Conservation (phyloP, 202 grass and related monocot species). For the Zizania palustris region DNA sequence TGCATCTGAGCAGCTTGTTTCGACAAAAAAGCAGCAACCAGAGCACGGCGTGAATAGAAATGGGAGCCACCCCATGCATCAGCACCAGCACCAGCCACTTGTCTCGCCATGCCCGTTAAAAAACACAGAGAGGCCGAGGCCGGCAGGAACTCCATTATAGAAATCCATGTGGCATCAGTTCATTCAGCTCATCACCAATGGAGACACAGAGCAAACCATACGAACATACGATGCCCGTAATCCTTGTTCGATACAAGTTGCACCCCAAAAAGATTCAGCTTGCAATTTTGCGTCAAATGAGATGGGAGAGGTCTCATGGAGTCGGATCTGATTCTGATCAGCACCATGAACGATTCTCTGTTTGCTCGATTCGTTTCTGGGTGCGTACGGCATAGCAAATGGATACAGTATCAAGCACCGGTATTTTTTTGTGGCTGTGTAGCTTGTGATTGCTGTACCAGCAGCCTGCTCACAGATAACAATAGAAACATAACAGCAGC, state of each 20-base stretch:
- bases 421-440: background rate
- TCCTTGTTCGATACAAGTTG: background rate
- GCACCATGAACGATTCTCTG: slow-evolving; percentile 27
- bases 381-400: background rate
- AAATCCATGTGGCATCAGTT: background rate
- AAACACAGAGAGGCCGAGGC: background rate
- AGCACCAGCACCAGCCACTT: background rate
- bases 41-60: background rate
- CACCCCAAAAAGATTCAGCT: background rate
- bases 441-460: slow-evolving; percentile 4
- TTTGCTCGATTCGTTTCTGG: background rate
- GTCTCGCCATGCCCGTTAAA: background rate
- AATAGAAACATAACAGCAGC: background rate
- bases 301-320: background rate
- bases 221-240: background rate
- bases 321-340: slow-evolving; percentile 23
- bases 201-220: background rate
- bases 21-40: background rate
- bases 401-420: background rate
- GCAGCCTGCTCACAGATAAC: background rate
- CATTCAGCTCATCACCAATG: background rate
- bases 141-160: slow-evolving; percentile 5
- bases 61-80: background rate
- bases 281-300: slow-evolving; percentile 5
- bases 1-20: background rate